These are phyloP conservation scores for Ichthyophthirius multifiliis DNA, from an alignment of 169 alveolate species.

Conservation along the genomic window DNA sequence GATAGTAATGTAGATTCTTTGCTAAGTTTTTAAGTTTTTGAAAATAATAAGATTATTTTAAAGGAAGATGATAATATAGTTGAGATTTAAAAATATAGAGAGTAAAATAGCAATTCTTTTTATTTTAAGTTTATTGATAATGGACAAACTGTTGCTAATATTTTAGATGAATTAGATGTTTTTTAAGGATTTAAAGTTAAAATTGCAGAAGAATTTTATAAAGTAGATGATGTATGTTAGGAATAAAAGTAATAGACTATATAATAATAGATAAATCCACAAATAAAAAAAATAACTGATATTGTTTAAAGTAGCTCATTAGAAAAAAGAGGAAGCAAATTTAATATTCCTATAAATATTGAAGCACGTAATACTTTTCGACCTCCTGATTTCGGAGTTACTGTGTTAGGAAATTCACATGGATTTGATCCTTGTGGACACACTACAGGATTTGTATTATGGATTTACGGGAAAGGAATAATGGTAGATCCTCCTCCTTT, in stretches of 20 bases:
- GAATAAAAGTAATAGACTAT: not conserved
- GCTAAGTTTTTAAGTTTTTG: not conserved
- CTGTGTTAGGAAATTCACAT: constrained; percentile 36
- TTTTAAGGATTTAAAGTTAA: not conserved
- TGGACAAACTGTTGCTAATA: not conserved
- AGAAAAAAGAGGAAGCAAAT: no score
- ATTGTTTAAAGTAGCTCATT: not conserved
- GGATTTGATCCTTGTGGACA: constrained; percentile 42
- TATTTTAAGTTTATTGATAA: not conserved
- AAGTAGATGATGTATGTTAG: no score
- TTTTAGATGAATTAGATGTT: not conserved
- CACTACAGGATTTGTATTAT: constrained; percentile 33
- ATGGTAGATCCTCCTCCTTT: constrained; percentile 55
- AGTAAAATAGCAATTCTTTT: not conserved
- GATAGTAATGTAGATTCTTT: not conserved
- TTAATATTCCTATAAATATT: not conserved
- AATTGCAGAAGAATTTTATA: no score
- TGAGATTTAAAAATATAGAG: not conserved
- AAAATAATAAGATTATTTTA: not conserved
- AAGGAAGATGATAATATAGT: not conserved
- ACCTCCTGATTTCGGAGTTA: constrained; percentile 53
- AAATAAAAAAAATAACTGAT: not conserved
- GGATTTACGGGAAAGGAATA: constrained; percentile 45
- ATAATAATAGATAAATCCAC: not conserved
- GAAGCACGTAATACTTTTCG: constrained; percentile 15